Evolutionary conservation across 2,329 filamentous ascomycete species (phyloP).

Genomic region (Magnaporthiopsis incrustans): DNA sequence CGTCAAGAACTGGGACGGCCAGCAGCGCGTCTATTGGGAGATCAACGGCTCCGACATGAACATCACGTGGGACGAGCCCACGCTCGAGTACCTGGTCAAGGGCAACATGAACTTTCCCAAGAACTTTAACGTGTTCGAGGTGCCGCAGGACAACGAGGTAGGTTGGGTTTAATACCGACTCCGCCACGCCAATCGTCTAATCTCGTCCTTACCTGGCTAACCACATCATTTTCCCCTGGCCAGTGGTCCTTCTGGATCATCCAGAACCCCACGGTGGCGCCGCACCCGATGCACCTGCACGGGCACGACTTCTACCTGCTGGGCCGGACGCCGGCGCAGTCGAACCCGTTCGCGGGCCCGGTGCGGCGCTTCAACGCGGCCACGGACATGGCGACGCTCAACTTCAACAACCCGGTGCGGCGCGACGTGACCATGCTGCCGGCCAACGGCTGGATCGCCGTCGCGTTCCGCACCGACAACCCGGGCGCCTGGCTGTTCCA

Average conservation of each 20-base stretch:
- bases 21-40: constrained; percentile 25
- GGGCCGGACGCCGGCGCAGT: constrained; percentile 13
- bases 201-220: constrained; percentile 10
- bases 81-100: constrained; percentile 23
- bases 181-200: not conserved
- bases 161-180: not conserved
- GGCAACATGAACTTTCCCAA: constrained; percentile 18
- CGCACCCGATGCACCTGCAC: constrained; percentile 19
- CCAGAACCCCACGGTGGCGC: constrained; percentile 18
- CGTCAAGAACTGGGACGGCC: constrained; percentile 8
- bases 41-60: constrained; percentile 22
- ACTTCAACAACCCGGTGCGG: constrained; percentile 31
- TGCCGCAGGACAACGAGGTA: constrained; percentile 17
- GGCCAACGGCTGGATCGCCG: constrained; percentile 31
- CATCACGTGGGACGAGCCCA: constrained; percentile 28
- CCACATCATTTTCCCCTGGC: not conserved
- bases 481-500: constrained; percentile 39
- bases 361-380: constrained; percentile 10
- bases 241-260: constrained; percentile 26
- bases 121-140: constrained; percentile 9
- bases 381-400: constrained; percentile 18
- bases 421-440: constrained; percentile 37
- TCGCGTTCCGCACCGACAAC: constrained; percentile 39
- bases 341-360: constrained; percentile 6
- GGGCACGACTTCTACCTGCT: constrained; percentile 21